phyloP scores from a whole-genome alignment of 2,329 filamentous ascomycete species.

The Arthrobotrys sphaeroides region DNA sequence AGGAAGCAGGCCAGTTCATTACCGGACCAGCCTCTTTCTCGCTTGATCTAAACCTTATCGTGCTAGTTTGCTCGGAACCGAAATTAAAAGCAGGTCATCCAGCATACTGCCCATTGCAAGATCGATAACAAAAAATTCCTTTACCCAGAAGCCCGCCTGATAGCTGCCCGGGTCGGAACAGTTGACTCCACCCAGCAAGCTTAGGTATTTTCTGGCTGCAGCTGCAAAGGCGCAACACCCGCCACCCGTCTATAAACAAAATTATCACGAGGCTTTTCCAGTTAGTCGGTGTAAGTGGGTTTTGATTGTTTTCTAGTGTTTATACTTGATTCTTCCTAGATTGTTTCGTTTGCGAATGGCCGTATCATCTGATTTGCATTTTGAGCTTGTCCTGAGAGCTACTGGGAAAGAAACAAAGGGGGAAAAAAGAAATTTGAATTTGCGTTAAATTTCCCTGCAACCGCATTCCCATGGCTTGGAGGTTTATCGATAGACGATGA shows the following conservation, averaged over 20 bases:
- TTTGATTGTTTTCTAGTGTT: background rate
- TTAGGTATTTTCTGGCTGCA: slow-evolving; percentile 18
- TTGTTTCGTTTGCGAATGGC: slow-evolving; percentile 10
- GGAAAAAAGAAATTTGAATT: background rate
- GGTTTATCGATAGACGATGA: slow-evolving; percentile 24
- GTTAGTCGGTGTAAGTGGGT: slow-evolving; percentile 17
- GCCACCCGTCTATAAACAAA: slow-evolving; percentile 31
- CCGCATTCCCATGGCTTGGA: slow-evolving; percentile 33
- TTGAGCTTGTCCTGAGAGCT: slow-evolving; percentile 22
- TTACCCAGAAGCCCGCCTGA: slow-evolving; percentile 39
- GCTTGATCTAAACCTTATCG: slow-evolving; percentile 55
- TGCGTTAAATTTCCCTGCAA: slow-evolving; percentile 42
- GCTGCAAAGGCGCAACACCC: slow-evolving; percentile 46
- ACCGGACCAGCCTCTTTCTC: slow-evolving; percentile 49
- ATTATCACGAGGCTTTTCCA: slow-evolving; percentile 30
- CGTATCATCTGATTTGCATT: slow-evolving; percentile 33
- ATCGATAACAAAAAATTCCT: slow-evolving; percentile 44
- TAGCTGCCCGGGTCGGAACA: slow-evolving; percentile 39
- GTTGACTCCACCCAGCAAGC: slow-evolving; percentile 20
- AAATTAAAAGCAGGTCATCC: slow-evolving; percentile 53
- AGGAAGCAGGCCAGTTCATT: slow-evolving; percentile 35
- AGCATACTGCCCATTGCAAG: slow-evolving; percentile 21
- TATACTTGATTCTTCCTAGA: slow-evolving; percentile 18
- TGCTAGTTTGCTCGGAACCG: slow-evolving; percentile 41
- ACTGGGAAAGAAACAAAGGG: background rate